A percentile compares a stretch with the other conserved stretches of the same genome.
Conservation (phyloP, 345 rosid species). For the Ceriops zippeliana region DNA sequence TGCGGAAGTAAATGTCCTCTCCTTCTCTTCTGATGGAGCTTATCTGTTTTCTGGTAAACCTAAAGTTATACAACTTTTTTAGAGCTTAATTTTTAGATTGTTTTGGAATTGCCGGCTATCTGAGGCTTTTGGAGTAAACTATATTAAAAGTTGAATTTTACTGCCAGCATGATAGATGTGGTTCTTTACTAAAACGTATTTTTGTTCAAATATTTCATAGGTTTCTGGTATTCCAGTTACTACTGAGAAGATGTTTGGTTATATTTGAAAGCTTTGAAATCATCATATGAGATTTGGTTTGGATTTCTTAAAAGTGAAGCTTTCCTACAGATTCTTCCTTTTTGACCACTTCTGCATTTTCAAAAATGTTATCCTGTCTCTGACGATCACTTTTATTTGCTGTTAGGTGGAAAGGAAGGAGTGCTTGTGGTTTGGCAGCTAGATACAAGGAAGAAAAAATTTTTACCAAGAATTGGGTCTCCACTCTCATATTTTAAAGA, state of each 20-base stretch:
- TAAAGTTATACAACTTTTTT: background rate
- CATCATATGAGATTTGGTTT: background rate
- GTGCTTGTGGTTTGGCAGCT: slow-evolving; percentile 97
- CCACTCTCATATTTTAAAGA: slow-evolving; percentile 65
- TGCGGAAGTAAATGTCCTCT: slow-evolving; percentile 57
- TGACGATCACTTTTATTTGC: slow-evolving; percentile 11
- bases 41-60: slow-evolving; percentile 73
- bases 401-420: slow-evolving; percentile 93
- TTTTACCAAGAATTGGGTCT: slow-evolving; percentile 88
- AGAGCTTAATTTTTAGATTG: background rate
- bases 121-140: background rate
- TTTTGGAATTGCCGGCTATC: slow-evolving; percentile 5
- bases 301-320: background rate
- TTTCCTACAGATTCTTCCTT: background rate
- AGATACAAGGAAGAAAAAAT: slow-evolving; percentile 94
- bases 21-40: slow-evolving; percentile 91
- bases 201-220: background rate
- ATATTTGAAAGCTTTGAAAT: background rate
- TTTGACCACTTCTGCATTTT: background rate
- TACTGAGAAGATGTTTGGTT: background rate
- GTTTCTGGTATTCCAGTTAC: background rate
- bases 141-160: background rate
- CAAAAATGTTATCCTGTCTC: background rate
- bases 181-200: too few species aligned
- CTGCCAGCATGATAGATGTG: background rate